Percentiles rank a stretch among this genome's conserved stretches.
Conservation (phyloP, 179 eudicot species). For the Beta macrorhiza region DNA sequence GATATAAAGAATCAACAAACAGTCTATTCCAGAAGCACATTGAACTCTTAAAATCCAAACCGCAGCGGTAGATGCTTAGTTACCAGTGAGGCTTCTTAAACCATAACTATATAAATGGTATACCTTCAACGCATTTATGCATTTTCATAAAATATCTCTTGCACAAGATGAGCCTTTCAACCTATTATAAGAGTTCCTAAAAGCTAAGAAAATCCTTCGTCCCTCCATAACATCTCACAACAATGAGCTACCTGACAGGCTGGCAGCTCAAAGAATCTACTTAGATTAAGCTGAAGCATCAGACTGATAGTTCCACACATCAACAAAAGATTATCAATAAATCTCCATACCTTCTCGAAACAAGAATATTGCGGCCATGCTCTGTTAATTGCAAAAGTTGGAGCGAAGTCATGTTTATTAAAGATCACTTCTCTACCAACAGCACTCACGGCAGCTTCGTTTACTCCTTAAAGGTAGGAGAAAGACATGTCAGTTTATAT, state of each 20-base stretch:
- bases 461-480: constrained; percentile 18
- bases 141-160: constrained; percentile 13
- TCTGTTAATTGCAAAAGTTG: constrained; percentile 90
- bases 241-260: not conserved
- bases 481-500: constrained; percentile 13
- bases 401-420: constrained; percentile 78
- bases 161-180: not conserved
- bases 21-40: constrained; percentile 1
- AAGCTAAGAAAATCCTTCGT: not conserved
- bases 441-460: constrained; percentile 22
- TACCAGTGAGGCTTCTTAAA: constrained; percentile 10
- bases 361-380: constrained; percentile 77
- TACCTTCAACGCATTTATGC: not conserved
- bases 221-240: constrained; percentile 1
- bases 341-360: constrained; percentile 62
- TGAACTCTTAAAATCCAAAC: not conserved
- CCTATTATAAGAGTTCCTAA: not conserved
- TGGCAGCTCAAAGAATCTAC: not conserved
- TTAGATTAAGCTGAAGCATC: not conserved
- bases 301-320: not conserved
- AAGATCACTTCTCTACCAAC: constrained; percentile 33
- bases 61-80: not conserved
- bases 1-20: not conserved
- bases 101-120: not conserved
- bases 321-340: not conserved